Percentiles rank a stretch among this genome's conserved stretches.
Conservation (phyloP, 73 alveolate species). For the Stentor roeselii region DNA sequence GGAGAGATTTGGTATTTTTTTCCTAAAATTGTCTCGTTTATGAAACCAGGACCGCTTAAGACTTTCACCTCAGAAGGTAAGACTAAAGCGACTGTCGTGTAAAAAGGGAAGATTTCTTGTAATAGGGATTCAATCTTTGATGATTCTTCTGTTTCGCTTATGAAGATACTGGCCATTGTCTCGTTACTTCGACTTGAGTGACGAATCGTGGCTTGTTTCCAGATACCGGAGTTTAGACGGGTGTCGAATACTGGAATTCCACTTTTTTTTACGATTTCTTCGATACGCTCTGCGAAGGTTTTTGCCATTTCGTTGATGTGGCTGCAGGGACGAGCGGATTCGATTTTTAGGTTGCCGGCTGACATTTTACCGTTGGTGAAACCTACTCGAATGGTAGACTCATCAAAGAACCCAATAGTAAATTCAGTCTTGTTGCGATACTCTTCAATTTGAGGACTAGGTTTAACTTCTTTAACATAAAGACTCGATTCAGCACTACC, state of each 20-base stretch:
- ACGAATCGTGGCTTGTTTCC: slow-evolving; percentile 58
- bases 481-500: too few species aligned
- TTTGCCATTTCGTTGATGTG: slow-evolving; percentile 49
- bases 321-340: slow-evolving; percentile 47
- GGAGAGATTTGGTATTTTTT: slow-evolving; percentile 62
- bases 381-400: slow-evolving; percentile 60
- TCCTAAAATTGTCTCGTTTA: slow-evolving; percentile 43
- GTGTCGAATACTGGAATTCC: slow-evolving; percentile 60
- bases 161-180: slow-evolving; percentile 44
- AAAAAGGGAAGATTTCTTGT: neutral
- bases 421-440: slow-evolving; percentile 84
- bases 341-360: slow-evolving; percentile 65
- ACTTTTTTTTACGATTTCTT: slow-evolving; percentile 44
- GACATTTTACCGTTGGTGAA: slow-evolving; percentile 62
- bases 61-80: slow-evolving; percentile 10
- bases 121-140: slow-evolving; percentile 32
- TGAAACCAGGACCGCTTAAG: slow-evolving; percentile 37
- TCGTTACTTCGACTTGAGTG: slow-evolving; percentile 57
- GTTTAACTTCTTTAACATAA: neutral
- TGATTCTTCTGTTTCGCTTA: slow-evolving; percentile 26
- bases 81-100: slow-evolving; percentile 29
- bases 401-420: slow-evolving; percentile 62
- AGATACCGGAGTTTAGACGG: slow-evolving; percentile 55
- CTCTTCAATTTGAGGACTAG: slow-evolving; percentile 31
- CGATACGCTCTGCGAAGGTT: slow-evolving; percentile 45